These are phyloP conservation scores for Dichotomopilus funicola DNA, from an alignment of 2,329 filamentous ascomycete species.

Conservation along the genomic window DNA sequence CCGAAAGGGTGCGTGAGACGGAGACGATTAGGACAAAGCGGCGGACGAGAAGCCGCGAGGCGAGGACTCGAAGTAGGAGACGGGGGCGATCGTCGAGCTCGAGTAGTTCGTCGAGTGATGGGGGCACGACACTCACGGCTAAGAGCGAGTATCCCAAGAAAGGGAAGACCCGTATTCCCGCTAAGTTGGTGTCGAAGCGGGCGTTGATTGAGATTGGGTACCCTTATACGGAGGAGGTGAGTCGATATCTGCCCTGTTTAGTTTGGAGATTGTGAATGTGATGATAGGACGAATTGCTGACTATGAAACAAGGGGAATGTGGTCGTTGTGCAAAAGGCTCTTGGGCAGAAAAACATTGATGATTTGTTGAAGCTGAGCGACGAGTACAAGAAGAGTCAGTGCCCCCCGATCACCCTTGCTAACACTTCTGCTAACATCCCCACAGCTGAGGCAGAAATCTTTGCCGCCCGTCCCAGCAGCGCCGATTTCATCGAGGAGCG, in stretches of 20 bases:
- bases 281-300: constrained; percentile 26
- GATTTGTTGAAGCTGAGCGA: constrained; percentile 79
- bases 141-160: constrained; percentile 66
- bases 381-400: constrained; percentile 59
- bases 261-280: not conserved
- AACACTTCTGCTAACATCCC: not conserved
- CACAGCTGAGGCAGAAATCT: constrained; percentile 39
- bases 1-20: constrained; percentile 52
- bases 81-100: constrained; percentile 38
- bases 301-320: constrained; percentile 59
- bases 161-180: constrained; percentile 85
- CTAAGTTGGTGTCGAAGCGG: constrained; percentile 68
- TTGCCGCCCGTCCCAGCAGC: constrained; percentile 40
- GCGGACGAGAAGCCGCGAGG: constrained; percentile 35
- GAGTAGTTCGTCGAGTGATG: constrained; percentile 41
- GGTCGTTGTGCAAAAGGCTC: constrained; percentile 73
- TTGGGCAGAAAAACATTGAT: constrained; percentile 87
- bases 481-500: constrained; percentile 44
- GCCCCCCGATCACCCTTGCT: not conserved
- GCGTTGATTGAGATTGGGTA: constrained; percentile 81
- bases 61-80: constrained; percentile 26
- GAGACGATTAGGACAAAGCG: constrained; percentile 49
- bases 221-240: constrained; percentile 78
- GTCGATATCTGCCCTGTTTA: constrained; percentile 23
- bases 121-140: constrained; percentile 42